Conservation (phyloP, 345 rosid genomes). For the Stellera chamaejasme region DNA sequence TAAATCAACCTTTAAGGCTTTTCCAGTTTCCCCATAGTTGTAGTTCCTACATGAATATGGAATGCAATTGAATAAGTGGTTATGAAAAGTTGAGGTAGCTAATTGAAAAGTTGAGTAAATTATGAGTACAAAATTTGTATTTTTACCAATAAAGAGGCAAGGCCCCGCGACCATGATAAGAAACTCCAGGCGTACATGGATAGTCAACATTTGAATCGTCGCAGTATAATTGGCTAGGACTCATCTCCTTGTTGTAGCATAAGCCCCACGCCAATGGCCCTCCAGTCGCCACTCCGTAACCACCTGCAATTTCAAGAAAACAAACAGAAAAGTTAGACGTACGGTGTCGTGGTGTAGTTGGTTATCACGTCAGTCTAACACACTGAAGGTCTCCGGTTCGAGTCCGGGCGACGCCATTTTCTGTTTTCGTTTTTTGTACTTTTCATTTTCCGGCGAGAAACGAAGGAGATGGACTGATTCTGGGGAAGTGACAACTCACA, state of each 20-base stretch:
- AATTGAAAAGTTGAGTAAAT: background rate
- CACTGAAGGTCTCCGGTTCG: constrained; percentile 76
- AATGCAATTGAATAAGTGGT: background rate
- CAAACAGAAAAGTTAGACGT: no score
- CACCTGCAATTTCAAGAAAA: constrained; percentile 34
- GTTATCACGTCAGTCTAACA: constrained; percentile 79
- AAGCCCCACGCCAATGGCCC: constrained; percentile 92
- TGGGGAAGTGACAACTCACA: constrained; percentile 22
- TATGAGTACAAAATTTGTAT: background rate
- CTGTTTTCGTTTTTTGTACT: no score
- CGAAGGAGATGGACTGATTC: background rate
- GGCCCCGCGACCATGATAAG: constrained; percentile 90
- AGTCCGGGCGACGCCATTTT: constrained; percentile 55
- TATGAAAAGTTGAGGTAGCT: background rate
- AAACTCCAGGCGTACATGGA: constrained; percentile 73
- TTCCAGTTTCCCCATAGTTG: constrained; percentile 72
- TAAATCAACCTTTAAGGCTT: constrained; percentile 60
- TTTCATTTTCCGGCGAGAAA: background rate
- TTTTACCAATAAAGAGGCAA: constrained; percentile 68
- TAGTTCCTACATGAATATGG: constrained; percentile 67
- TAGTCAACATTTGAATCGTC: constrained; percentile 63
- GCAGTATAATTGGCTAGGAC: constrained; percentile 61
- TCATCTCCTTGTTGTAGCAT: constrained; percentile 88
- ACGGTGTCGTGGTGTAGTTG: constrained; percentile 67
- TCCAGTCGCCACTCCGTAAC: constrained; percentile 89